Evolutionary conservation across 169 alveolate genomes (phyloP).

Genomic region (Babesia bovis): DNA sequence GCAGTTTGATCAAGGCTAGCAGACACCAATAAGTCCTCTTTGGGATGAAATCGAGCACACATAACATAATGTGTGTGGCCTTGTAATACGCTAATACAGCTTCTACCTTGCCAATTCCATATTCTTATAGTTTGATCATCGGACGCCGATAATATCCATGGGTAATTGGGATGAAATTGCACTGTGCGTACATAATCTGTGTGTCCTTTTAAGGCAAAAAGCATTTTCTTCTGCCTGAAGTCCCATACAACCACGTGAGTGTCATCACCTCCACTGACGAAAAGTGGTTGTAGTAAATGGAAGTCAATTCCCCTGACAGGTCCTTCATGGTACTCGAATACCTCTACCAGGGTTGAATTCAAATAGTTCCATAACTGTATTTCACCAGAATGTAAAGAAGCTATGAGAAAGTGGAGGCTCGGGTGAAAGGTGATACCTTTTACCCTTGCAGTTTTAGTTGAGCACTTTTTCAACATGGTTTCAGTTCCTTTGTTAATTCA

Average conservation of each 20-base stretch:
- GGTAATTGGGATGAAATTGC: constrained; percentile 91
- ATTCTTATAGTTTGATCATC: constrained; percentile 95
- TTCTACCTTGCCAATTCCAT: constrained; percentile 96
- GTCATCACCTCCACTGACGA: constrained; percentile 97
- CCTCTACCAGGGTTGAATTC: constrained; percentile 79
- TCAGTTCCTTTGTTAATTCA: too few species aligned
- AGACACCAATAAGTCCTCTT: constrained; percentile 88
- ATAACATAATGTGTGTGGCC: constrained; percentile 97
- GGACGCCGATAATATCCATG: constrained; percentile 94
- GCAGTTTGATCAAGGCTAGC: constrained; percentile 93
- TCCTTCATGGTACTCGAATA: constrained; percentile 93
- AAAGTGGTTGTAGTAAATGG: constrained; percentile 91
- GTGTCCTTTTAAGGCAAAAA: constrained; percentile 92
- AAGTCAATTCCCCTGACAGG: constrained; percentile 95
- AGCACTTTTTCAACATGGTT: constrained; percentile 69
- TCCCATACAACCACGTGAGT: constrained; percentile 92
- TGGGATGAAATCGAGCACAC: constrained; percentile 95
- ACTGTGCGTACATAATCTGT: constrained; percentile 95
- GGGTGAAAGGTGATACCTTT: constrained; percentile 96
- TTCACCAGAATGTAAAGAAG: constrained; percentile 92
- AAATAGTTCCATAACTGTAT: constrained; percentile 92
- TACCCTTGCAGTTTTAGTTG: constrained; percentile 88
- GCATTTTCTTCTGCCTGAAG: constrained; percentile 89
- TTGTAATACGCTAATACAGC: constrained; percentile 83
- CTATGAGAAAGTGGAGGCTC: constrained; percentile 89